Conservation (phyloP, 768 basidiomycete genomes). For the Mycena filopes region DNA sequence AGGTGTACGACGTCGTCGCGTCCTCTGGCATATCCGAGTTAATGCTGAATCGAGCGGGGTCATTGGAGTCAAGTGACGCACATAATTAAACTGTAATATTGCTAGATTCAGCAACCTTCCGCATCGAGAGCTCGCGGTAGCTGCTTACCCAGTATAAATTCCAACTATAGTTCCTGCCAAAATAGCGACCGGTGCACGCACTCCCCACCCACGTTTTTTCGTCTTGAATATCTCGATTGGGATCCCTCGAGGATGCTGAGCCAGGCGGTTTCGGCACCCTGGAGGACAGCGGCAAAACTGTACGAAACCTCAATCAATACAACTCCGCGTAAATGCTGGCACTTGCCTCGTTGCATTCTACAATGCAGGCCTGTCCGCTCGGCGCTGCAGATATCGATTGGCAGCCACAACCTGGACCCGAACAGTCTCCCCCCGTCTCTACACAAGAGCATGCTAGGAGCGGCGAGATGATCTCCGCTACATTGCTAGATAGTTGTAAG, state of each 20-base stretch:
- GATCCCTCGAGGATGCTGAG: conserved; percentile 35
- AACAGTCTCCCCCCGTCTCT: too few species aligned
- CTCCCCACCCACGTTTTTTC: conserved; percentile 37
- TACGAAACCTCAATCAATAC: background rate
- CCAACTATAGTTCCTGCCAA: conserved; percentile 36
- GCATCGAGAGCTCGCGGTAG: too few species aligned
- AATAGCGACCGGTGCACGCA: conserved; percentile 32
- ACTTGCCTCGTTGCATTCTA: conserved; percentile 37
- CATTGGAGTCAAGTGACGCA: too few species aligned
- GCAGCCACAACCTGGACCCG: too few species aligned
- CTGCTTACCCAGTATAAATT: conserved; percentile 37
- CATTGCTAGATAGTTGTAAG: too few species aligned
- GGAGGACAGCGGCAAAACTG: conserved; percentile 31
- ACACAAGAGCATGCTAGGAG: too few species aligned
- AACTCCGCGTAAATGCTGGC: background rate
- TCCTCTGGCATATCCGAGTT: background rate
- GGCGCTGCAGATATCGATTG: too few species aligned
- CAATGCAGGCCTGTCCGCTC: background rate
- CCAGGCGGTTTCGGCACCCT: conserved; percentile 36
- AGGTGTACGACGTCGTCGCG: conserved; percentile 18
- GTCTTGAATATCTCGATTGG: conserved; percentile 41
- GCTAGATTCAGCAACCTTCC: too few species aligned
- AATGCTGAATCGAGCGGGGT: too few species aligned
- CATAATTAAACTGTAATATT: too few species aligned
- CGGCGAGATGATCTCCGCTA: too few species aligned